Evolutionary conservation across 2,329 filamentous ascomycete genomes (phyloP).

Genomic region (Claviceps lovelessii): DNA sequence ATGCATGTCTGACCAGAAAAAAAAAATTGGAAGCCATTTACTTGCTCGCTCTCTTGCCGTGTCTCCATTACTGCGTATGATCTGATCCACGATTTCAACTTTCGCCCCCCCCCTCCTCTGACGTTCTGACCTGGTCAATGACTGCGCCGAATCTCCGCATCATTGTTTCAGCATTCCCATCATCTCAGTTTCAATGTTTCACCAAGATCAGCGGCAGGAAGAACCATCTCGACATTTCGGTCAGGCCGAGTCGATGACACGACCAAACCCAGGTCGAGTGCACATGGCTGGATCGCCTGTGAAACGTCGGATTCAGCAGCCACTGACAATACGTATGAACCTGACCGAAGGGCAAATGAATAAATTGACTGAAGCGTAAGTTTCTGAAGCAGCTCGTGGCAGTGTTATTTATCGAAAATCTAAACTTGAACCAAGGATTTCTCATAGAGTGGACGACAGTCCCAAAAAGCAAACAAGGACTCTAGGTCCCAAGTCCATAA

Average conservation of each 20-base stretch:
- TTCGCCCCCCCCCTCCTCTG: no score
- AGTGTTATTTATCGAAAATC: background rate
- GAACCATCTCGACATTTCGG: background rate
- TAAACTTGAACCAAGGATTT: slow-evolving; percentile 16
- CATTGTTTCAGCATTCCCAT: background rate
- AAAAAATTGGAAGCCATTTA: background rate
- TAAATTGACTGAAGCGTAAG: slow-evolving; percentile 31
- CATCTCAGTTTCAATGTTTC: background rate
- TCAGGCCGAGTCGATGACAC: background rate
- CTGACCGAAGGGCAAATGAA: slow-evolving; percentile 35
- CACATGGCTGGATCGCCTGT: slow-evolving; percentile 15
- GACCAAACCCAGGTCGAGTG: slow-evolving; percentile 15
- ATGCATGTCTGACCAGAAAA: background rate
- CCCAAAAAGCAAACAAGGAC: slow-evolving; percentile 11
- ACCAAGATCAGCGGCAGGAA: background rate
- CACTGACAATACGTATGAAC: slow-evolving; percentile 32
- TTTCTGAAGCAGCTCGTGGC: background rate
- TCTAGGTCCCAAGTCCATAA: background rate
- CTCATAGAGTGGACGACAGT: slow-evolving; percentile 16
- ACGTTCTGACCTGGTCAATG: no score
- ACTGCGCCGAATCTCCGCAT: no score
- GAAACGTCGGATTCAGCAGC: slow-evolving; percentile 21
- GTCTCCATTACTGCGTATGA: no score
- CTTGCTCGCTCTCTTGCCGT: background rate
- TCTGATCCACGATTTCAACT: no score